Base-by-base conservation (phyloP, 1,284 basidiomycete genomes). In the Boletus sp. region DNA sequence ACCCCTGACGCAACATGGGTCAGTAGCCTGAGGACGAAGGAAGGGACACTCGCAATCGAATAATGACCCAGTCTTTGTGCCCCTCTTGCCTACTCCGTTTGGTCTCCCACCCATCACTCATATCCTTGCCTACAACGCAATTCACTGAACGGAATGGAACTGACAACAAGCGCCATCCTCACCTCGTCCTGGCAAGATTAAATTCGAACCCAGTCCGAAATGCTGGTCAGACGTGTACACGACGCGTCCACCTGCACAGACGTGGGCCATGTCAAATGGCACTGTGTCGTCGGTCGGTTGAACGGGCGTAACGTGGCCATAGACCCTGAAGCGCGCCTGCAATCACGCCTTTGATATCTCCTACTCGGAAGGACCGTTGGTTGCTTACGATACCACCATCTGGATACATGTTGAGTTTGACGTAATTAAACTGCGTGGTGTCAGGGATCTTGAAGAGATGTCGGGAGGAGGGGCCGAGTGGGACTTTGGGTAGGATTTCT, bases 101-200 rank as follows among this genome's bases (percentile, higher is more conserved):
- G 1, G 95, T 98, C 70, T 99, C 95, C 96, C 95, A 99, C 6
- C 96, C 95, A 64, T 98, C 94, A 14, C 93, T 86, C 94, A 99
- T 99, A 62, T 96, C 89, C 61, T 85, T 84, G 38, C 80, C 77
- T 59, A 40, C n/a, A 20, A 33, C 12, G 23, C 20, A 4, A 37
- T 26, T 49, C 20, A 41, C 19, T 10, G 3, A 19, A 37, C 46
- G 17, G 36, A 26, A 26, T 19, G 2, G 3, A 10, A 32, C n/a
- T 3, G 13, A 38, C 10, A 16, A 39, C 2, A 41, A 42, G 20
- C 13, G 0, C 6, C 8, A 17, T 17, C 3, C 63, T 63, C 62
- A 65, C 88, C 89, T 66, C 95, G 73, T 27, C 95, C 95, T 2
- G 94, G 94, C 32, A 97, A 73, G 48, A 98, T 83, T 51, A 99